phyloP scores from a whole-genome alignment of 2,329 filamentous ascomycete genomes.

The Teratosphaeria nubilosa region DNA sequence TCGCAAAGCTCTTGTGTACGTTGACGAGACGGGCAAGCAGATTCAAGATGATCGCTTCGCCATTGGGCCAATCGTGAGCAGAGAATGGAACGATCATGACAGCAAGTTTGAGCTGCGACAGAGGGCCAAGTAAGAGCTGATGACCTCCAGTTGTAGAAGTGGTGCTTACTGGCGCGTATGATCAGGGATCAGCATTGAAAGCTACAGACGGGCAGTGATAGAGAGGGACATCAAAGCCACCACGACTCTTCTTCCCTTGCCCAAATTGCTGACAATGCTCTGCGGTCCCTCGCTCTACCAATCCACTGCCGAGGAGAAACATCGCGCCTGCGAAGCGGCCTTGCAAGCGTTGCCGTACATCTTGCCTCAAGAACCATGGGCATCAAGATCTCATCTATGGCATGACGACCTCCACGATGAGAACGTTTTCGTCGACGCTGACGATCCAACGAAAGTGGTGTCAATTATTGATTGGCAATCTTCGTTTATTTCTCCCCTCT shows the following conservation, averaged over 20 bases:
- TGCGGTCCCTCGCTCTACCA: slow-evolving; percentile 30
- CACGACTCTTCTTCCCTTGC: slow-evolving; percentile 20
- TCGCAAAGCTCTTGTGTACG: neutral
- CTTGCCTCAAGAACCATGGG: slow-evolving; percentile 6
- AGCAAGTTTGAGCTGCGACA: slow-evolving; percentile 20
- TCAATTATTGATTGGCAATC: slow-evolving; percentile 30
- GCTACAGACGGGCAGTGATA: slow-evolving; percentile 26
- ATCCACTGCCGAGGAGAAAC: slow-evolving; percentile 26
- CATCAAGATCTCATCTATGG: slow-evolving; percentile 19
- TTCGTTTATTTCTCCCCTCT: slow-evolving; percentile 27
- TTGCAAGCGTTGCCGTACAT: slow-evolving; percentile 8
- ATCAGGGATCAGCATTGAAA: slow-evolving; percentile 21
- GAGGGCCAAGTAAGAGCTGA: slow-evolving; percentile 29
- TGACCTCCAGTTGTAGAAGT: slow-evolving; percentile 1
- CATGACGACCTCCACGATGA: slow-evolving; percentile 30
- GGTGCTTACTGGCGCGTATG: slow-evolving; percentile 9
- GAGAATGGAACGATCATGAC: slow-evolving; percentile 26
- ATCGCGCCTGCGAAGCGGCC: slow-evolving; percentile 20
- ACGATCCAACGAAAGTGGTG: slow-evolving; percentile 22
- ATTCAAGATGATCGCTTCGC: slow-evolving; percentile 22
- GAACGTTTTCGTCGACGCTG: slow-evolving; percentile 28
- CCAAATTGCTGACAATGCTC: slow-evolving; percentile 23
- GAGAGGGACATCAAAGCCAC: slow-evolving; percentile 25
- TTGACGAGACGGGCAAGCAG: slow-evolving; percentile 6
- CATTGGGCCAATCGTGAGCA: slow-evolving; percentile 28